Evolutionary conservation across 1,284 basidiomycete genomes (phyloP), one percentile per base, ranked within the genome.

Genomic region (Rhodotorula sp.): DNA sequence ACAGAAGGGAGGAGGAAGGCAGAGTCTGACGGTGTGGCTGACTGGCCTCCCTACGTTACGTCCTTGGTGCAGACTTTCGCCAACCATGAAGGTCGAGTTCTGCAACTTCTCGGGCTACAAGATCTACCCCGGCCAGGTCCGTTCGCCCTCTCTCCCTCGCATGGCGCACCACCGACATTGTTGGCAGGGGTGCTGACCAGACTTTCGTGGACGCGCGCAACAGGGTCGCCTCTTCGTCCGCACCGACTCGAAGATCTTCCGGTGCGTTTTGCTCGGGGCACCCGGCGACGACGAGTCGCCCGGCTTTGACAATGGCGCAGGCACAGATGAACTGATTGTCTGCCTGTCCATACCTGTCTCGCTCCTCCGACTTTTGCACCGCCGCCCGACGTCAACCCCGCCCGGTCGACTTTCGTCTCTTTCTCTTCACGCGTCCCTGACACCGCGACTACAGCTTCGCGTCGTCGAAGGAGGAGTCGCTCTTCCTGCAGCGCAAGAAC

Each of bases 401-500:
- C 31, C 55, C 34, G 2, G 34, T 34, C 34, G 2, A 18, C 34
- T 1, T n/a, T 19, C 60, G 31, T 38, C 31, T n/a, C 50, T 28
- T 19, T 38, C 15, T 5, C 34, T n/a, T 31, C 4, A 6, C n/a
- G 15, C 23, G 7, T 45, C 49, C 31, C 21, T 48, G 26, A 34
- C 23, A 34, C 14, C 48, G 3, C 49, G 28, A 63, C 15, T 28
- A 50, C 68, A 74, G 74, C 64, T 79, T 79, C 77, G 69, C 89
- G 79, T 86, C 83, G 81, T 90, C 91, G 77, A 97, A 97, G 89
- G 90, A 88, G 82, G 88, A 95, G 79, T 98, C 95, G 74, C 90
- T 99, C 78, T 99, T 99, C 90, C 86, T 93, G 74, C 97, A 99
- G 85, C 92, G 95, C 86, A 99, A 99, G 87, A 99, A 99, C 88